Conservation (phyloP, 306 rosid species). For the Geum urbanum region DNA sequence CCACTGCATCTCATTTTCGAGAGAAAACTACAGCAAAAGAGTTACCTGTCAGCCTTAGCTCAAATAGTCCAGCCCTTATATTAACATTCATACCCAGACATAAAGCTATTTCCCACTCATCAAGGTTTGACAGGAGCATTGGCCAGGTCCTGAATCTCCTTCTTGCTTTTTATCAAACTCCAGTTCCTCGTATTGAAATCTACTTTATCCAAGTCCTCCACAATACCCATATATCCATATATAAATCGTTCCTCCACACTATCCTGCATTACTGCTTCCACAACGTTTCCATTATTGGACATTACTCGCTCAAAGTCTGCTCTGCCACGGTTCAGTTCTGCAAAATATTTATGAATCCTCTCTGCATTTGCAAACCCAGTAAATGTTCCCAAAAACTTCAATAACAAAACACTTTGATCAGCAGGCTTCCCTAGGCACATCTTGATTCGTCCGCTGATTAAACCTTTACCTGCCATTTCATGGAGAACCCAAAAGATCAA, state of each 20-base stretch:
- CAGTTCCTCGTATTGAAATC: constrained; percentile 57
- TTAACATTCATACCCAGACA: not conserved
- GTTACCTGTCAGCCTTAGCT: not conserved
- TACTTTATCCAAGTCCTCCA: constrained; percentile 75
- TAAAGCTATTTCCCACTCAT: constrained; percentile 35
- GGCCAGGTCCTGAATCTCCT: constrained; percentile 73
- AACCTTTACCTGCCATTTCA: constrained; percentile 67
- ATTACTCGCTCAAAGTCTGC: constrained; percentile 30
- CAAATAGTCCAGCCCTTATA: not conserved
- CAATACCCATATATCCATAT: constrained; percentile 74
- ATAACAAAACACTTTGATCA: constrained; percentile 45
- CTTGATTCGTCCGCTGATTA: constrained; percentile 78
- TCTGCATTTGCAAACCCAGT: constrained; percentile 54
- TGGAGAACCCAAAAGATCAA: constrained; percentile 8
- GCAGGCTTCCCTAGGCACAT: constrained; percentile 42
- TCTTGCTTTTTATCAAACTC: constrained; percentile 72
- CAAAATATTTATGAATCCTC: constrained; percentile 35
- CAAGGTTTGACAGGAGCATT: constrained; percentile 66
- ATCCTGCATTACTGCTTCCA: constrained; percentile 24
- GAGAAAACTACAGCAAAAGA: not conserved
- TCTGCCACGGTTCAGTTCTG: constrained; percentile 37
- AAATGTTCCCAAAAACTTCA: constrained; percentile 52
- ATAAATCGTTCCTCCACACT: constrained; percentile 50
- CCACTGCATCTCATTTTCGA: not conserved
- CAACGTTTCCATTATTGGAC: constrained; percentile 13